Conservation (phyloP, 208 protist species). For the Trypanosoma avium region DNA sequence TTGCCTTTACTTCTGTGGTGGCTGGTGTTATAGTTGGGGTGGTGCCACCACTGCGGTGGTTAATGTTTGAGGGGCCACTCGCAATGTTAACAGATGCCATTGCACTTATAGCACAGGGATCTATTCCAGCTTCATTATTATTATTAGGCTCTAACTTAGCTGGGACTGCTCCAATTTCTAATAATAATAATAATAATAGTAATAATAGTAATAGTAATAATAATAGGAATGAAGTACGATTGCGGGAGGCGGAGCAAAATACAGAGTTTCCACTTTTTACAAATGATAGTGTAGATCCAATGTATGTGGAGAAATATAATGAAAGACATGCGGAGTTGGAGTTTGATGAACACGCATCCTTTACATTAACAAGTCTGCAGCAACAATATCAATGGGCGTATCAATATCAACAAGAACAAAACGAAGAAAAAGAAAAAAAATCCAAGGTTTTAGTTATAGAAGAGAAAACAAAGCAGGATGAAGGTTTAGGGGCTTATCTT, state of each 20-base stretch:
- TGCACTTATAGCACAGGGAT: slow-evolving; percentile 50
- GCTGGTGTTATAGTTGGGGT: slow-evolving; percentile 67
- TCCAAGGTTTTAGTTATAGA: neutral
- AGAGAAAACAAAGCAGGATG: neutral
- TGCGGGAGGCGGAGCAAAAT: slow-evolving; percentile 74
- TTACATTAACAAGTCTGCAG: slow-evolving; percentile 26
- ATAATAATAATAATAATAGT: no score
- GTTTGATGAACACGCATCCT: slow-evolving; percentile 47
- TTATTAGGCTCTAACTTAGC: slow-evolving; percentile 72
- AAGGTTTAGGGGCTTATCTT: neutral
- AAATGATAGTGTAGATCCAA: slow-evolving; percentile 23
- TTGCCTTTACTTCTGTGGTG: slow-evolving; percentile 72
- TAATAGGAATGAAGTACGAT: slow-evolving; percentile 15
- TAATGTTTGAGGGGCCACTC: slow-evolving; percentile 63
- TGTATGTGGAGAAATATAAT: slow-evolving; percentile 39
- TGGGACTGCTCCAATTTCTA: no score
- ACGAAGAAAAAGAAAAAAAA: neutral
- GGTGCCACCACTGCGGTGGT: slow-evolving; percentile 47
- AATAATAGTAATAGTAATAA: slow-evolving; percentile 11
- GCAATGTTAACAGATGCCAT: slow-evolving; percentile 64
- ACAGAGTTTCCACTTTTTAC: slow-evolving; percentile 46
- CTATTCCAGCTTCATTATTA: slow-evolving; percentile 73
- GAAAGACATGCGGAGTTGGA: slow-evolving; percentile 27
- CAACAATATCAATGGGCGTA: slow-evolving; percentile 3
- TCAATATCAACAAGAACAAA: slow-evolving; percentile 2